These are phyloP conservation scores for Ophiostoma sp. DNA, from an alignment of 2,329 filamentous ascomycete genomes.

Conservation along the genomic window DNA sequence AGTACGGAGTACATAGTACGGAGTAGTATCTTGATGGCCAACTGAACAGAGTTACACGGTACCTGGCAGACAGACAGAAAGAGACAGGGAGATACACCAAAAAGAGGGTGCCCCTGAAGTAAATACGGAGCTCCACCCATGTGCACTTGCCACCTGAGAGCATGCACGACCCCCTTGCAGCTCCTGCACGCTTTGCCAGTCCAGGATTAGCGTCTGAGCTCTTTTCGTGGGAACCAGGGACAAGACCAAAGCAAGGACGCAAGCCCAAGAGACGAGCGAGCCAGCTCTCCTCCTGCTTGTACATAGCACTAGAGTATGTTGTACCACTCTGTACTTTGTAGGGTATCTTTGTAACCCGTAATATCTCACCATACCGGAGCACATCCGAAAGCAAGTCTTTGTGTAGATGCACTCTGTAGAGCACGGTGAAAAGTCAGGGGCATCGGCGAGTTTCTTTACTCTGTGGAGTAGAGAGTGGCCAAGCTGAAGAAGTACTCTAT, in stretches of 20 bases:
- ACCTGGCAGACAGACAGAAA: slow-evolving; percentile 2
- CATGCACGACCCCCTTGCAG: slow-evolving; percentile 15
- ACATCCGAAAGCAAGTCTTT: not conserved
- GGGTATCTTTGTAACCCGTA: not conserved
- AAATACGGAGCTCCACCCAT: slow-evolving; percentile 10
- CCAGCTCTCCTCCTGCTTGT: not conserved
- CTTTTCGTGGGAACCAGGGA: slow-evolving; percentile 6
- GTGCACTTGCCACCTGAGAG: slow-evolving; percentile 7
- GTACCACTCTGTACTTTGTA: not conserved
- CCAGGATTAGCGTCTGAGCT: slow-evolving; percentile 2
- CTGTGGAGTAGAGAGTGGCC: not conserved
- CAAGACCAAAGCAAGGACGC: not conserved
- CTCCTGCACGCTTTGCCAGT: not conserved
- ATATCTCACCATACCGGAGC: slow-evolving; percentile 3
- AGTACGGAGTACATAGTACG: too few relatives aligned
- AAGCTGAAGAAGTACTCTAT: not conserved
- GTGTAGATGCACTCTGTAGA: not conserved
- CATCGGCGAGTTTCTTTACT: not conserved
- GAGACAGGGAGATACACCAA: not conserved
- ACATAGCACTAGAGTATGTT: not conserved
- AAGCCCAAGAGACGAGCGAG: not conserved
- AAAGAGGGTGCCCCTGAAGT: slow-evolving; percentile 6
- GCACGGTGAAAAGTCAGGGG: not conserved
- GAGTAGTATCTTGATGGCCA: not conserved
- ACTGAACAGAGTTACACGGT: slow-evolving; percentile 10